Percentiles rank a stretch among this genome's conserved stretches.
Evolutionary conservation across 768 basidiomycete genomes (phyloP).

Genomic region (Phanerodontia chrysosporium): DNA sequence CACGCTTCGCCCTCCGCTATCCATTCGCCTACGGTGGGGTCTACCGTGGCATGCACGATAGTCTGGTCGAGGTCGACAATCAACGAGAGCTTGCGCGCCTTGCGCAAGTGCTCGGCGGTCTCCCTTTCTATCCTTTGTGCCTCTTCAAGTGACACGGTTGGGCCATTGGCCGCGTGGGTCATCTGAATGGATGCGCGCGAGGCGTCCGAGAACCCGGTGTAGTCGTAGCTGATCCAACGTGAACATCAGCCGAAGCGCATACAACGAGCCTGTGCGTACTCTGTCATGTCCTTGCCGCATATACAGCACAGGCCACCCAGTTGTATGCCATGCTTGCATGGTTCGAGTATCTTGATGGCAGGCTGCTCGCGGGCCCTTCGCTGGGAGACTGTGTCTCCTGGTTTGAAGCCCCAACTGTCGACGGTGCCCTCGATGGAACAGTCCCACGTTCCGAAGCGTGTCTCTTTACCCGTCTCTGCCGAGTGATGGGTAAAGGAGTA

Average conservation of each 20-base stretch:
- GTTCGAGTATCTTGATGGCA: conserved; percentile 70
- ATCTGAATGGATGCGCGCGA: conserved; percentile 88
- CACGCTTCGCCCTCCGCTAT: conserved; percentile 80
- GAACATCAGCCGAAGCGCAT: not conserved
- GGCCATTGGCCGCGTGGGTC: conserved; percentile 89
- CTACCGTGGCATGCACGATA: conserved; percentile 96
- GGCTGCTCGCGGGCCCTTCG: conserved; percentile 56
- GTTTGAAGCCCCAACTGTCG: conserved; percentile 62
- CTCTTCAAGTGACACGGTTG: conserved; percentile 89
- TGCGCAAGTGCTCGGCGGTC: conserved; percentile 74
- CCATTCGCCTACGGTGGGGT: conserved; percentile 98
- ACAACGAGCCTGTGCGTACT: conserved; percentile 42
- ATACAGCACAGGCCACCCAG: conserved; percentile 88
- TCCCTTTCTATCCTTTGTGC: conserved; percentile 85
- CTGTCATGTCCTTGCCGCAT: conserved; percentile 94
- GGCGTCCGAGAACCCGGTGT: conserved; percentile 83
- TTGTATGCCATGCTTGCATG: conserved; percentile 96
- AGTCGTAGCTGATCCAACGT: conserved; percentile 55
- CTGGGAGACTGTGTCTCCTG: conserved; percentile 60
- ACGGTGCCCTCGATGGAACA: conserved; percentile 78
- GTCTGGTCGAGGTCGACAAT: conserved; percentile 99
- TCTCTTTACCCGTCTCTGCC: conserved; percentile 50
- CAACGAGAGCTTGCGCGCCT: conserved; percentile 76
- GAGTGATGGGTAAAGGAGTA: conserved; percentile 73
- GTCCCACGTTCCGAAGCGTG: conserved; percentile 89